Percentiles rank a stretch among this genome's conserved stretches.
phyloP scores from a whole-genome alignment of 1,284 basidiomycete species.

The Moesziomyces parantarcticus region DNA sequence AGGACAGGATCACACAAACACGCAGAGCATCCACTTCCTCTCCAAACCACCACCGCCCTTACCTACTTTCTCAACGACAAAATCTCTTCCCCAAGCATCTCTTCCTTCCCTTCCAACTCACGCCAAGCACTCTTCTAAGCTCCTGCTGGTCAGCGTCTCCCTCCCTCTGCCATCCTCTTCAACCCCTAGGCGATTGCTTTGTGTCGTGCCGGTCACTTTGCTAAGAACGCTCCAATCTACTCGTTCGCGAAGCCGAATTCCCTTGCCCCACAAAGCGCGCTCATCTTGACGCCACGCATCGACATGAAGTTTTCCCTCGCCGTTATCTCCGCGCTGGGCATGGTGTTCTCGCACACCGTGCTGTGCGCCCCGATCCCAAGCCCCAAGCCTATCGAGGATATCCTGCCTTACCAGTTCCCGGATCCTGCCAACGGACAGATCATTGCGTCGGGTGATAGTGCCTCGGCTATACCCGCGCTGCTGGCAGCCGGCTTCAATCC shows the following conservation, averaged over 20 bases:
- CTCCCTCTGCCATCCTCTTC: background rate
- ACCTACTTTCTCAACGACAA: no score
- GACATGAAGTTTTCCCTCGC: background rate
- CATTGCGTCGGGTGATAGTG: slow-evolving; percentile 6
- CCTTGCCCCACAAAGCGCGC: background rate
- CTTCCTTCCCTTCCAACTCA: no score
- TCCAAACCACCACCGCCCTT: no score
- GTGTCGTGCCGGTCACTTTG: slow-evolving; percentile 7
- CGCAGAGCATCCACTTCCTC: no score
- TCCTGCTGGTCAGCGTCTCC: no score
- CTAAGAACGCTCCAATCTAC: background rate
- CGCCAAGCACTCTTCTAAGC: no score
- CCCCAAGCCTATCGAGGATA: slow-evolving; percentile 41
- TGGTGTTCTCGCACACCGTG: background rate
- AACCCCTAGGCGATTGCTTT: background rate
- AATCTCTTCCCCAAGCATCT: no score
- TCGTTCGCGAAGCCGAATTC: background rate
- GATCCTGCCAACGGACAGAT: slow-evolving; percentile 2
- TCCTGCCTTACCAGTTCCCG: slow-evolving; percentile 27
- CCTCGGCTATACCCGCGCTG: slow-evolving; percentile 6
- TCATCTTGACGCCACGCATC: background rate
- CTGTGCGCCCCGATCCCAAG: slow-evolving; percentile 18
- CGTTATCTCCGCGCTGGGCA: background rate
- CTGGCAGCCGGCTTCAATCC: slow-evolving; percentile 17
- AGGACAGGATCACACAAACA: no score